Base-by-base conservation (phyloP, 495 filamentous ascomycete genomes). In the Letharia columbiana region DNA sequence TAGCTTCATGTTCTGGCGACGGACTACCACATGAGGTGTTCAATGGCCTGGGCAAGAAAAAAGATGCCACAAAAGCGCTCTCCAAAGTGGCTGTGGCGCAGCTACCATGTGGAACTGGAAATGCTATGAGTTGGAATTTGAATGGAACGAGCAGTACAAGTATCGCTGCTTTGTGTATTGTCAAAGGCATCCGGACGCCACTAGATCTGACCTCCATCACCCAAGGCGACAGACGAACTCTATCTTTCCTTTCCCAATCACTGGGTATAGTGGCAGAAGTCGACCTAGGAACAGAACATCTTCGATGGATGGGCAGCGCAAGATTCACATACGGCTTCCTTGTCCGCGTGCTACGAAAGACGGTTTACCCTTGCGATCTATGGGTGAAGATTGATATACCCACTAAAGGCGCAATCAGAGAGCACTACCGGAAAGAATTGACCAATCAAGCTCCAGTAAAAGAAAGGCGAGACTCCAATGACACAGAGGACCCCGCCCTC, bases 21-120 rank as follows among this genome's bases (percentile, higher is more conserved):
- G 94, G 94, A 15, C 73, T 96, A 23, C 90, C 91, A 0, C 88
- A 96, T 71, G 93, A 98, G 75, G 89, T 96, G 17, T 96, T 96
- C 80, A 98, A 98, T 72, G 94, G 94, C 11, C 73, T 98, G 33
- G 91, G 81, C 20, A 88, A 87, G 74, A 87, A 89, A 57, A 69
- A 78, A 10, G 87, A 97, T 75, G 91, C 91, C 35, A 77, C 82
- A 57, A 83, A 82, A 59, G 94, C 92, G 0, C 74, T 98, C 68
- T 77, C 78, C 7, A 89, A 88, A 70, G 74, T 96, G n/a, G 91
- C 94, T 12, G 85, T 98, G 13, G 86, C 87, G n/a, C 86, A 96
- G 71, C 80, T 98, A 12, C 94, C 94, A 12, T 94, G 93, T 72
- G 94, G 94, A 10, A 91, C 89, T 57, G 94, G 93, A 5, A 98